Conservation (phyloP, 495 filamentous ascomycete species). For the Pseudevernia furfuracea region DNA sequence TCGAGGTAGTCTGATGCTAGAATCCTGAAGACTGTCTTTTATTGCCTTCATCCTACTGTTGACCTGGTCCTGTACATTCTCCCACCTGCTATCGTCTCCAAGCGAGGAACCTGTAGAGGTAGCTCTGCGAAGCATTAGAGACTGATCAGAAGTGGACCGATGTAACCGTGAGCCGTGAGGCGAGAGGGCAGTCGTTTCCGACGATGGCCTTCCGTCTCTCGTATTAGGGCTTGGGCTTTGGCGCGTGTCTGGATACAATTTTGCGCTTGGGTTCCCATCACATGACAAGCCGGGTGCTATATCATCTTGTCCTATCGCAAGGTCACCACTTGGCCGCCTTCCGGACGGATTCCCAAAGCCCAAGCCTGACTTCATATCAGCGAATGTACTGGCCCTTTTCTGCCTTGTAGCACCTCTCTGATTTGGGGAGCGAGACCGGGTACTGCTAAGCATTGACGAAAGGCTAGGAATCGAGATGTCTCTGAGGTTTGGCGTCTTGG, state of each 20-base stretch:
- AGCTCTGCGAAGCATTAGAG: conserved; percentile 49
- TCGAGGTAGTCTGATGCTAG: conserved; percentile 62
- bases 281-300: neutral
- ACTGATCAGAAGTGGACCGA: conserved; percentile 66
- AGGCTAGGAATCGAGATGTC: conserved; percentile 23
- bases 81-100: conserved; percentile 79
- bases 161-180: conserved; percentile 41
- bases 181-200: conserved; percentile 27
- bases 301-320: neutral
- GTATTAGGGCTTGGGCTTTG: conserved; percentile 28
- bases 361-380: conserved; percentile 13
- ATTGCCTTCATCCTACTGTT: conserved; percentile 90
- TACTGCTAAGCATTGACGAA: conserved; percentile 15
- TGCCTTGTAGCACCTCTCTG: conserved; percentile 10
- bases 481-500: conserved; percentile 37
- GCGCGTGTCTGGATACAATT: neutral
- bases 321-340: neutral
- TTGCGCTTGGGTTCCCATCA: no score
- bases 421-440: conserved; percentile 17
- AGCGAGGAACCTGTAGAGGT: conserved; percentile 73
- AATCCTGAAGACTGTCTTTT: conserved; percentile 75
- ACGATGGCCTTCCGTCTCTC: conserved; percentile 28
- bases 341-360: conserved; percentile 24
- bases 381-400: conserved; percentile 21
- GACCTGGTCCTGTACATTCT: conserved; percentile 66